Conservation (phyloP, 139 green algal genomes). For the Asterochloris sp. region DNA sequence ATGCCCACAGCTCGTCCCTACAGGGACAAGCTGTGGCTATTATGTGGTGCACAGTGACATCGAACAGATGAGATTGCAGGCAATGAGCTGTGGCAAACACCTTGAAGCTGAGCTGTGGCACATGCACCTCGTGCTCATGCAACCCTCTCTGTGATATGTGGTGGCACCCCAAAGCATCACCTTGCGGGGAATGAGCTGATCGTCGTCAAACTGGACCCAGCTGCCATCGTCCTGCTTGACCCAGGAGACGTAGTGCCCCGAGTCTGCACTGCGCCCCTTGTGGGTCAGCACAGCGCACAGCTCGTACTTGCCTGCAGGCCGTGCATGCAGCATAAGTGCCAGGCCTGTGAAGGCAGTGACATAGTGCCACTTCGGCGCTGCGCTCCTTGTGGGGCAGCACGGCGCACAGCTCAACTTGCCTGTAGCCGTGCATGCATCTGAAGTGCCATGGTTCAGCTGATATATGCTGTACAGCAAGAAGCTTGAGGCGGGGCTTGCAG, state of each 20-base stretch:
- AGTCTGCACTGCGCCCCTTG: constrained; percentile 95
- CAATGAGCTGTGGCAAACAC: too few relatives aligned
- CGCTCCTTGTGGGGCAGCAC: background rate
- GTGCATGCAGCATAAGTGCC: too few relatives aligned
- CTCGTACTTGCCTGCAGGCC: constrained; percentile 83
- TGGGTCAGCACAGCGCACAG: constrained; percentile 92
- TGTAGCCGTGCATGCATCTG: background rate
- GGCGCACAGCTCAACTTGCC: background rate
- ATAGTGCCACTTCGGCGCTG: too few relatives aligned
- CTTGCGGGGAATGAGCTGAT: constrained; percentile 65
- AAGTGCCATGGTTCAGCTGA: background rate
- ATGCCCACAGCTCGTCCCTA: too few relatives aligned
- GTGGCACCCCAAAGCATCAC: too few relatives aligned
- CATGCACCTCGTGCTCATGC: too few relatives aligned
- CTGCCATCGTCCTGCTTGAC: constrained; percentile 81
- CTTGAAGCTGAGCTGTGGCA: too few relatives aligned
- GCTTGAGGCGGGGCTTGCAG: background rate
- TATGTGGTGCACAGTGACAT: too few relatives aligned
- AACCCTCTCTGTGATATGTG: too few relatives aligned
- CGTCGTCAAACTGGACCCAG: constrained; percentile 98
- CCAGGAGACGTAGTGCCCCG: constrained; percentile 96
- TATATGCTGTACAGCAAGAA: background rate
- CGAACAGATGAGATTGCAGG: too few relatives aligned
- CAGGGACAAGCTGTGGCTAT: too few relatives aligned
- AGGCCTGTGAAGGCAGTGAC: too few relatives aligned